Conservation (phyloP, 495 filamentous ascomycete genomes). For the Schizothecium vesticola region DNA sequence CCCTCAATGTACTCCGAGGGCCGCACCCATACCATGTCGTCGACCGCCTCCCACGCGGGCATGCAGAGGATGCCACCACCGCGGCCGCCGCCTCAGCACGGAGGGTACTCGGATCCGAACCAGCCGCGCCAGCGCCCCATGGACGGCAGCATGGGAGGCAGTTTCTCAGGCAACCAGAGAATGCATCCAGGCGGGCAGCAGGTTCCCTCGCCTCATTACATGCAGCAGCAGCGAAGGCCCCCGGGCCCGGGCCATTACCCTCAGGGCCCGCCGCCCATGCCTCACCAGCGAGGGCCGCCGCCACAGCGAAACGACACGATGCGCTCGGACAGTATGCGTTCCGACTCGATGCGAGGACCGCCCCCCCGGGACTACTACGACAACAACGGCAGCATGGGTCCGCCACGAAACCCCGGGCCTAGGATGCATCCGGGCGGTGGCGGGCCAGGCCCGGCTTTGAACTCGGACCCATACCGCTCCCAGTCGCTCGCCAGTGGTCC, state of each 20-base stretch:
- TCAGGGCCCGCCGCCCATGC: slow-evolving; percentile 18
- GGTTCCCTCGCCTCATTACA: slow-evolving; percentile 33
- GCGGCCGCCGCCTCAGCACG: slow-evolving; percentile 49
- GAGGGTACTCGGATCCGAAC: slow-evolving; percentile 39
- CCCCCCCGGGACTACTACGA: slow-evolving; percentile 50
- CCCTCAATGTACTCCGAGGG: slow-evolving; percentile 47
- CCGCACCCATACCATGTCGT: slow-evolving; percentile 84
- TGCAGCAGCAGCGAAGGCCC: slow-evolving; percentile 27
- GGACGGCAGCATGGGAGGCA: slow-evolving; percentile 43
- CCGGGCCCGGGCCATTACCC: slow-evolving; percentile 48
- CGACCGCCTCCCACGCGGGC: slow-evolving; percentile 56
- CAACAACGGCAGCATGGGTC: slow-evolving; percentile 33
- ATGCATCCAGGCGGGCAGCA: slow-evolving; percentile 43
- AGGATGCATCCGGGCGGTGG: slow-evolving; percentile 43
- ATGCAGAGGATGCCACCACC: slow-evolving; percentile 57
- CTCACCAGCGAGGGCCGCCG: slow-evolving; percentile 19
- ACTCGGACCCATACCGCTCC: slow-evolving; percentile 79
- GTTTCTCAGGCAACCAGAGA: slow-evolving; percentile 53
- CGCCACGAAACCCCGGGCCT: slow-evolving; percentile 46
- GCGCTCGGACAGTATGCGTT: slow-evolving; percentile 3
- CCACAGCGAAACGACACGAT: slow-evolving; percentile 9
- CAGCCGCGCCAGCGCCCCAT: slow-evolving; percentile 34
- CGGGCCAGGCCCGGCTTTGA: slow-evolving; percentile 62
- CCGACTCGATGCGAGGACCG: slow-evolving; percentile 26
- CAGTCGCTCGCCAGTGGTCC: slow-evolving; percentile 79